A percentile compares a stretch with the other conserved stretches of the same genome.
Conservation (phyloP, 192 early-diverging fungal genomes). For the Geranomyces michiganensis region DNA sequence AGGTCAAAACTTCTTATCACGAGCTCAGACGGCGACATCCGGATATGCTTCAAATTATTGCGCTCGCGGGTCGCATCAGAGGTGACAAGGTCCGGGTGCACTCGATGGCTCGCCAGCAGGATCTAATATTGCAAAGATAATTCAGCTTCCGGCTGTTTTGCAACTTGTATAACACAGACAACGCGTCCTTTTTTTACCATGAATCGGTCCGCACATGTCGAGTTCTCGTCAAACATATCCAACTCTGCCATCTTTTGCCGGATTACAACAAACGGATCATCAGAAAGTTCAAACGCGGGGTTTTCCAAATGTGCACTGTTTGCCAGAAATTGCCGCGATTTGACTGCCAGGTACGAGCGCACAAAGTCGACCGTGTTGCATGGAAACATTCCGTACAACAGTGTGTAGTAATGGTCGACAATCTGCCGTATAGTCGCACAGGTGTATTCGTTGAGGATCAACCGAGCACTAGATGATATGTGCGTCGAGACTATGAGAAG, state of each 20-base stretch:
- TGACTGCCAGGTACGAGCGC: conserved; percentile 1
- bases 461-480: background rate
- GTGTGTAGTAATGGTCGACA: conserved; percentile 33
- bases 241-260: background rate
- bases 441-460: conserved; percentile 20
- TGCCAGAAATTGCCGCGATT: background rate
- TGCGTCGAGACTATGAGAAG: background rate
- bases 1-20: conserved; percentile 24
- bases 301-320: background rate
- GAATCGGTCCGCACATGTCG: conserved; percentile 5
- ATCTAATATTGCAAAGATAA: conserved; percentile 14
- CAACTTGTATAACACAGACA: background rate
- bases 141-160: background rate
- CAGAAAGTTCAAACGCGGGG: conserved; percentile 5
- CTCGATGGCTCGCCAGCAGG: conserved; percentile 8
- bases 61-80: conserved; percentile 17
- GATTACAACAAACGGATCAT: conserved; percentile 17
- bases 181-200: conserved; percentile 6
- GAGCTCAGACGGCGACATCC: conserved; percentile 15
- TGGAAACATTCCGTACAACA: conserved; percentile 44
- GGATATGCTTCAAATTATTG: background rate
- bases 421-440: conserved; percentile 1
- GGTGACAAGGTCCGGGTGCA: conserved; percentile 21
- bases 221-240: conserved; percentile 5
- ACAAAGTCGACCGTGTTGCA: conserved; percentile 28